Percentiles rank a stretch among this genome's conserved stretches.
These are phyloP conservation scores for Rhododendron griersonianum DNA, from an alignment of 148 eudicot genomes.

Conservation along the genomic window DNA sequence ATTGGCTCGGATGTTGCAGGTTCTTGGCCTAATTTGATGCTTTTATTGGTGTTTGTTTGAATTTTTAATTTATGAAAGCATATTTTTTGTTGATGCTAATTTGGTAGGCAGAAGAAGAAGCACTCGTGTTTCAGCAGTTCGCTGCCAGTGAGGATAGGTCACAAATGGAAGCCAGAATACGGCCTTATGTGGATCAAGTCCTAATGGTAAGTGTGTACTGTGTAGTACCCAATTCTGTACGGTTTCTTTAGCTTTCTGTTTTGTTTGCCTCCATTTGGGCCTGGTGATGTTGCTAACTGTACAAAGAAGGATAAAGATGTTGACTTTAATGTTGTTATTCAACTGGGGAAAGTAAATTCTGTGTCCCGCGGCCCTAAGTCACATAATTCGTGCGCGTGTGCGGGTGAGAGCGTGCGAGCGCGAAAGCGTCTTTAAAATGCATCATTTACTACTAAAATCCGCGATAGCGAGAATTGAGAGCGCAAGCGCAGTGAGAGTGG, in stretches of 20 bases:
- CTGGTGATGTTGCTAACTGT: not conserved
- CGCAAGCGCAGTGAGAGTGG: not conserved
- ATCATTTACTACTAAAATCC: not conserved
- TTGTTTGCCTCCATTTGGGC: not conserved
- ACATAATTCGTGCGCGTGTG: not conserved
- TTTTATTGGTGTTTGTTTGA: not conserved
- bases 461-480: not conserved
- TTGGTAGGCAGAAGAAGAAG: constrained; percentile 85
- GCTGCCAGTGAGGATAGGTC: constrained; percentile 39
- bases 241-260: not conserved
- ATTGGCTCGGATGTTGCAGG: constrained; percentile 89
- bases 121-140: constrained; percentile 74
- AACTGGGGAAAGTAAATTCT: not conserved
- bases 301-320: not conserved
- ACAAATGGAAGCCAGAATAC: constrained; percentile 53
- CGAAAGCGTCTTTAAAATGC: not conserved
- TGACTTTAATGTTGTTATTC: not conserved
- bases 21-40: constrained; percentile 9
- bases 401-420: not conserved
- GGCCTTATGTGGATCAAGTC: constrained; percentile 71
- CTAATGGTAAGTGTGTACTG: constrained; percentile 47
- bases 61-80: not conserved
- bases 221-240: not conserved
- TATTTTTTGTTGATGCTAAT: not conserved
- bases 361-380: not conserved